Base-by-base conservation (phyloP, 345 rosid species). In the Salix suchowensis region DNA sequence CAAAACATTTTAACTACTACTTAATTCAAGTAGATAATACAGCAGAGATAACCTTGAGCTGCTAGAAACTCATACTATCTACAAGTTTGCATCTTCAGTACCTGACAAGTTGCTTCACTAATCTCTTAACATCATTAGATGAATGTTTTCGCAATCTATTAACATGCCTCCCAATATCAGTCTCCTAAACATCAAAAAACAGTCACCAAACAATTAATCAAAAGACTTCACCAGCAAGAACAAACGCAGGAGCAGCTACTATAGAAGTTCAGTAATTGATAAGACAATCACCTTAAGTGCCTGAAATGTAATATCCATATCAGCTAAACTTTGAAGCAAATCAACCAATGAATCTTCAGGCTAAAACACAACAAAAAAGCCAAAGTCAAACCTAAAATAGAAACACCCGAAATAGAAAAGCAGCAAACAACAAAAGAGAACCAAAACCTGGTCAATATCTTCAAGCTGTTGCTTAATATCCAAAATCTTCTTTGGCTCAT, bases 251-350 rank as follows among this genome's bases (percentile, higher is more conserved):
- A 37, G 12, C 13, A 34, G 39, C 40, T n/a, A 76, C 32, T 65
- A 76, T 70, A 68, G 2, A 40, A 46, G 26, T 21, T 55, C 52
- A 58, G 3, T 28, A 44, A 7, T 16, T n/a, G 36, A 52, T 71
- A 54, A 64, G 65, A 34, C 18, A 28, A 28, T 50, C 70, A 94
- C 97, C 97, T 94, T 80, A 65, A 96, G 97, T 74, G 98, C 97
- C 82, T 90, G 87, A 77, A 92, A 96, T 69, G 98, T 96, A 34
- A 96, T 90, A 79, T 96, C 98, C 98, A 92, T 96, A 67, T 94
- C 97, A 0, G 94, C 95, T 74, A 96, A 88, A 84, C 86, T 88
- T 85, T 94, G 99, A 84, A 96, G 99, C 88, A 96, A 82, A 84
- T 91, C 94, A 74, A 94, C 88, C 84, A 94, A 73, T 72, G 90